Base-by-base conservation (phyloP, 2,329 filamentous ascomycete species). In the Colletotrichum ledebouriae region DNA sequence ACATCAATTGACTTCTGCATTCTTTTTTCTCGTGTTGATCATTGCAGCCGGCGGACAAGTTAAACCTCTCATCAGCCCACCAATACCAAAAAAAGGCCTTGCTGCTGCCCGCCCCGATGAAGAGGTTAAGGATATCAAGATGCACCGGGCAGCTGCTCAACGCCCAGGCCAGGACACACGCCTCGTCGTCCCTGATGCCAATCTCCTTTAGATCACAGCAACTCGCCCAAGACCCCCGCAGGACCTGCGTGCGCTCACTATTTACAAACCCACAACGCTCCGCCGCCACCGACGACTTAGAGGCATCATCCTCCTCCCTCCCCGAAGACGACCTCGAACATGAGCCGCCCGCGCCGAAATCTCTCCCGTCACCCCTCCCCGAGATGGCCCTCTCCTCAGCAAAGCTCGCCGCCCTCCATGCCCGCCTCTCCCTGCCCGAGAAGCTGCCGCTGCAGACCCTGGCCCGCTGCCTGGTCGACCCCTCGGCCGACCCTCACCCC, bases 401-500 rank as follows among this genome's bases (percentile, higher is more conserved):
- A 71, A 98, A 98, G 84, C 91, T 99, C 74, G 90, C 94, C 71
- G 94, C 96, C 72, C 89, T 99, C 52, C 94, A 98, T 80, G 93
- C 94, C 74, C 92, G 96, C 79, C 88, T 99, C 70, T 89, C 89
- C 46, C 89, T 99, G 64, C 91, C 94, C 25, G 86, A 88, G 71
- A 92, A 92, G 80, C 87, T 98, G 71, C 95, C 96, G 41, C 82
- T 97, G 69, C 87, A 96, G 82, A 95, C 93, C 5, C 88, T 99
- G 72, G 94, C 93, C 70, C 89, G 95, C 70, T 89, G 94, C 61
- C 89, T 99, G 70, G 88, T 98, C 75, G 92, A 97, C 78, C 84
- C 90, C 37, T 94, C 94, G 20, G 95, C 95, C 69, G 95, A 98
- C 78, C 78, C 87, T 12, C 89, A 94, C 79, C 83, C 89, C 57